These are phyloP conservation scores for Clitopilus hobsonii DNA, from an alignment of 768 basidiomycete genomes.

Conservation along the genomic window DNA sequence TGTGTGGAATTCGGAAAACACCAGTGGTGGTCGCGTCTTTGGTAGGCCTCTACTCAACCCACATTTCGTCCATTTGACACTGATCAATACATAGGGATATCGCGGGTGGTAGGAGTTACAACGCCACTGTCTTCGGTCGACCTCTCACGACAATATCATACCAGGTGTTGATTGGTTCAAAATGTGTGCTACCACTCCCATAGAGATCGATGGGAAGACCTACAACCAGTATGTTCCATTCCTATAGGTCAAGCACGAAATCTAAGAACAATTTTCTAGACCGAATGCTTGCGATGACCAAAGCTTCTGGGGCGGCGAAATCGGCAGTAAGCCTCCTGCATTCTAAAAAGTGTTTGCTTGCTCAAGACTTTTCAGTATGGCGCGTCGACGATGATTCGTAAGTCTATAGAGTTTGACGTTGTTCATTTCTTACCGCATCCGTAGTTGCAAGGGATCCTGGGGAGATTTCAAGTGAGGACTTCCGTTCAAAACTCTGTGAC, in stretches of 20 bases:
- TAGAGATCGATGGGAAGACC: background rate
- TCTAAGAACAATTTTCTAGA: background rate
- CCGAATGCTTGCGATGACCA: background rate
- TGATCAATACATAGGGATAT: background rate
- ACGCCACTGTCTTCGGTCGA: background rate
- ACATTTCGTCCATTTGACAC: background rate
- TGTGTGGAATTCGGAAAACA: background rate
- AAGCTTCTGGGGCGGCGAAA: background rate
- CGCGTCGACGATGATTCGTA: background rate
- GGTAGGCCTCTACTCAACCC: background rate
- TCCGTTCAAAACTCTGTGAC: background rate
- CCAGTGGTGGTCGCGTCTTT: background rate
- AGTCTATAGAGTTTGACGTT: background rate
- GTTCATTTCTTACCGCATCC: background rate
- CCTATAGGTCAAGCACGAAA: background rate
- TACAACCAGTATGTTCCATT: background rate
- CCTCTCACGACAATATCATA: background rate
- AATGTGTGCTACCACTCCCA: background rate
- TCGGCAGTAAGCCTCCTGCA: background rate
- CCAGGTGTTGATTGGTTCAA: background rate
- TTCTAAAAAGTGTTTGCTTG: background rate
- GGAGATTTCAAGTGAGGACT: background rate
- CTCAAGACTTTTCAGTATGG: background rate
- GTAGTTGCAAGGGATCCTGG: background rate
- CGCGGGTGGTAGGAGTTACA: background rate